phyloP scores from a whole-genome alignment of 164 flowering plant genomes.

The Brasenia schreberi region DNA sequence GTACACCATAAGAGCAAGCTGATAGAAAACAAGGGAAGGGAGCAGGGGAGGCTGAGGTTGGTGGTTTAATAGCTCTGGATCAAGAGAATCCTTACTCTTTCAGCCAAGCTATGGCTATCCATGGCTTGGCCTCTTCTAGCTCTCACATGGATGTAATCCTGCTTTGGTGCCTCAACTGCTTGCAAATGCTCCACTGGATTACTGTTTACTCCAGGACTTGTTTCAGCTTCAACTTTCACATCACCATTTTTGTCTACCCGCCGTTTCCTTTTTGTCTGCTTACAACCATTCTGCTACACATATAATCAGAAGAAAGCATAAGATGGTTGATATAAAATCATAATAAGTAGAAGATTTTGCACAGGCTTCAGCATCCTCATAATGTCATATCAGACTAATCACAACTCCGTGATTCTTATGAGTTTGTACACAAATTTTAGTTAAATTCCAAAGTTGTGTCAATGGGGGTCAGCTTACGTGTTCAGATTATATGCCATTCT shows the following conservation, averaged over 20 bases:
- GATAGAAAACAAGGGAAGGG: too few species aligned
- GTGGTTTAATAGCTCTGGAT: background rate
- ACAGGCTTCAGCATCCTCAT: too few species aligned
- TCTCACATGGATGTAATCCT: constrained; percentile 82
- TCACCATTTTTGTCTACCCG: constrained; percentile 32
- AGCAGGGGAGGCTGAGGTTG: too few species aligned
- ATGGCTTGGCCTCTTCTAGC: constrained; percentile 99
- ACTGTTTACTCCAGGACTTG: constrained; percentile 31
- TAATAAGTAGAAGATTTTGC: too few species aligned
- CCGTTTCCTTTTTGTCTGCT: constrained; percentile 33
- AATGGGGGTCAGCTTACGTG: too few species aligned
- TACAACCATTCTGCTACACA: constrained; percentile 33
- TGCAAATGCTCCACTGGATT: constrained; percentile 33
- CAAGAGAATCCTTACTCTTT: constrained; percentile 47
- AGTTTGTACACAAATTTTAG: too few species aligned
- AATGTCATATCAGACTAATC: too few species aligned
- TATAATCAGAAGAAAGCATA: background rate
- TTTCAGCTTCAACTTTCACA: constrained; percentile 47
- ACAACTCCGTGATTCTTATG: too few species aligned
- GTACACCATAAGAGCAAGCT: too few species aligned
- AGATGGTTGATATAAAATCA: background rate
- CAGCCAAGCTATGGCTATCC: constrained; percentile 96
- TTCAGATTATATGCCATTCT: too few species aligned
- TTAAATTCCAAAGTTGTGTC: background rate
- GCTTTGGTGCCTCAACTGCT: constrained; percentile 58